Base-by-base conservation (phyloP, 1,284 basidiomycete species). In the Cryptococcus sp. region DNA sequence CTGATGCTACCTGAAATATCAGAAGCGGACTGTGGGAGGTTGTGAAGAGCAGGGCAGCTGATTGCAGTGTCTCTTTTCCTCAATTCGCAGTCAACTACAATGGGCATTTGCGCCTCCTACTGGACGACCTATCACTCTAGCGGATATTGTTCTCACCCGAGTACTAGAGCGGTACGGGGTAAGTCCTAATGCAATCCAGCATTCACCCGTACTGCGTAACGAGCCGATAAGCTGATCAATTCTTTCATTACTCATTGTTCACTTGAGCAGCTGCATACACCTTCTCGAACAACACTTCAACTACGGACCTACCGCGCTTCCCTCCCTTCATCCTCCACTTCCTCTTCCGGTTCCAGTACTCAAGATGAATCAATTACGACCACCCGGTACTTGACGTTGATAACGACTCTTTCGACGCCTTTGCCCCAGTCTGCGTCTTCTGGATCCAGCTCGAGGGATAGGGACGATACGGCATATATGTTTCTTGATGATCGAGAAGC, bases 111-210 rank as follows among this genome's bases (percentile, higher is more conserved):
- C 64, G 1, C 58, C 62, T 16, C 68, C 69, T 25, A 25, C 55
- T 19, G 60, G 65, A n/a, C 58, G 58, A 15, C 60, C 63, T 19
- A 56, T 56, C 15, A 67, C 63, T 17, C 54, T 74, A 22, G 60
- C 58, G 29, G 74, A 77, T 38, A 64, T 75, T n/a, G 58, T 77
- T 55, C 50, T 70, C 13, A 61, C 63, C 26, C 62, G 73, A 5
- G 60, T 75, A 3, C 63, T 77, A 2, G 74, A 75, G 53, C 68
- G 69, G 40, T 73, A 77, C 54, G 64, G 67, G 13, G 74, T 75
- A 45, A 45, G 73, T 64, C 38, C 50, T 15, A 45, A n/a, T n/a
- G n/a, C n/a, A n/a, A n/a, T n/a, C 26, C 37, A n/a, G 0, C 48
- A 38, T 13, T n/a, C n/a, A 16, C n/a, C 3, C 3, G 47, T 47